Evolutionary conservation across 2,329 filamentous ascomycete species (phyloP), one percentile per base, ranked within the genome.

Genomic region (Mycocentrospora acerina): DNA sequence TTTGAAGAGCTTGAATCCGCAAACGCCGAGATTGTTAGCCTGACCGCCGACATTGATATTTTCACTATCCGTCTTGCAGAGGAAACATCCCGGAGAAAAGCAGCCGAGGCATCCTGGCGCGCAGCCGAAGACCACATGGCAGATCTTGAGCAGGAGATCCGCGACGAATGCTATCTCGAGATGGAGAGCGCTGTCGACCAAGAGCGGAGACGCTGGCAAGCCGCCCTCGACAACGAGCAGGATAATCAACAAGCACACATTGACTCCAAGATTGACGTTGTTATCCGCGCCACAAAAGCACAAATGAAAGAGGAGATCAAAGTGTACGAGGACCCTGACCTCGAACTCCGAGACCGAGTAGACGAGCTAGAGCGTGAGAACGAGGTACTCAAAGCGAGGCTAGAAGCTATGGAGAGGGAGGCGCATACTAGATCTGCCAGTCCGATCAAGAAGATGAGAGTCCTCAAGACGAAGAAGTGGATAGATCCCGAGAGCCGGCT

Each of bases 121-220:
- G 82, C 81, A 3, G 82, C 78, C 2, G 78, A 82, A 59, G 73
- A 76, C 35, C 74, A 72, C 53, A 76, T 87, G 69, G 80, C 88
- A 29, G 82, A 88, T 68, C 77, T 95, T 10, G 93, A 98, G 63
- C 83, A 87, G 53, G 84, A 85, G 5, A 81, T 97, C 19, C 83
- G 93, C 15, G 91, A 96, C 59, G 91, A 97, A 53, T 91, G 90
- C 55, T 90, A 83, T 53, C 76, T 73, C 2, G 93, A 96, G 59
- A 94, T 95, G 73, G 93, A 98, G 59, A 74, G 79, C 42, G 80
- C 82, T 9, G 76, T 96, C 31, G 79, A 82, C 14, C 71, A 83
- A 10, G 90, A 96, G 64, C 80, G 88, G 64, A 77, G 80, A 8
- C 77, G 88, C n/a, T 96, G 89, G 86, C 85, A 91, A 61, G 79